Base-by-base conservation (phyloP, 345 rosid species). In the Mercurialis annua region DNA sequence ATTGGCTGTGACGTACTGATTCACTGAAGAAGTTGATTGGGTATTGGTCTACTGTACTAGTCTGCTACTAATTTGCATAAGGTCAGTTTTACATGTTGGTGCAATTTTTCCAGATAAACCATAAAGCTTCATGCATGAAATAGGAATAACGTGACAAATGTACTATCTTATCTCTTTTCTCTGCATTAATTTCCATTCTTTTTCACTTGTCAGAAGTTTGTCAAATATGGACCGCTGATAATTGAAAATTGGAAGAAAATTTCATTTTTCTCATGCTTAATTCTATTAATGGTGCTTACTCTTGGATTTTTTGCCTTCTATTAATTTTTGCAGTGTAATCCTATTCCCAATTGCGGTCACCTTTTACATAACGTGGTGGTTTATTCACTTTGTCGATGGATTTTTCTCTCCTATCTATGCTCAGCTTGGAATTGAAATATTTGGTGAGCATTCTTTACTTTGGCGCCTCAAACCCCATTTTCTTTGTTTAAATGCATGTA, bases 301-400 rank as follows among this genome's bases (percentile, higher is more conserved):
- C 76, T 53, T 59, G 20, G 26, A 31, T 57, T 27, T 76, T 72
- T 64, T 83, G 33, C 24, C 16, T 14, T 12, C 11, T 23, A 14
- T 53, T 24, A 18, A 48, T 50, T 77, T 75, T 67, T 84, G 86
- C 90, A 94, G 99, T 75, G 99, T 92, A 66, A 95, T 95, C 80
- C 78, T 95, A 62, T 86, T 95, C 71, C 99, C 98, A 24, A 90
- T 95, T 70, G 95, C 96, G 0, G 81, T 92, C 76, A 95, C 98
- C 62, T 95, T 95, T 86, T 95, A 92, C 66, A 75, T 88, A 54
- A 95, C 99, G 1, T 95, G 99, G 99, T 95, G 99, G 99, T 95
- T 95, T 74, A 86, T 95, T 84, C 98, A 90, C 83, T 90, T 95
- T 64, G 98, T 95, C 29, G 98, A 95, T 82, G 86, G 99, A 10